Evolutionary conservation across 2,329 filamentous ascomycete genomes (phyloP).

Genomic region (Beauveria asiatica): DNA sequence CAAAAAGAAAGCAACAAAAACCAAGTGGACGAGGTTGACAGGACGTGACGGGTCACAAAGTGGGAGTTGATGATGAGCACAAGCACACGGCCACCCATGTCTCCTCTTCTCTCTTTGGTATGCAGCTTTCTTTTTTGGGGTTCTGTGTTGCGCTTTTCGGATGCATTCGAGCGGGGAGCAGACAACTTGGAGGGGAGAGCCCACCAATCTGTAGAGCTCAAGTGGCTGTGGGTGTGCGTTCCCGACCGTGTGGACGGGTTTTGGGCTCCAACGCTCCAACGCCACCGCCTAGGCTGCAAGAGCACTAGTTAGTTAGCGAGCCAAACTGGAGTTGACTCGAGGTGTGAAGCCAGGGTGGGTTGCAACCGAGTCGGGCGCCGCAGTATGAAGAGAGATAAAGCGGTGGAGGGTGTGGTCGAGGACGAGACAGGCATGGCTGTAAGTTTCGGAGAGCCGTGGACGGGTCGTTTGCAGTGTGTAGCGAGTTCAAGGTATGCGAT

Average conservation of each 20-base stretch:
- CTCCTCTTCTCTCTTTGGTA: conserved; percentile 11
- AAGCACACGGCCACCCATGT: conserved; percentile 1
- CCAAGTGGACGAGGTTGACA: background rate
- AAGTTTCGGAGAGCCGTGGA: background rate
- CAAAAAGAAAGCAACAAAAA: background rate
- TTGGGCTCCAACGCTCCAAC: conserved; percentile 10
- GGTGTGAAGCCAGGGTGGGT: background rate
- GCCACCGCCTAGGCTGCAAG: conserved; percentile 5
- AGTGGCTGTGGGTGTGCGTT: conserved; percentile 3
- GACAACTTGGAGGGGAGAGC: conserved; percentile 7
- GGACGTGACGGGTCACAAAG: background rate
- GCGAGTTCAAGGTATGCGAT: background rate
- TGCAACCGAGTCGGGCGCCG: conserved; percentile 5
- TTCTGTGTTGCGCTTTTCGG: conserved; percentile 12
- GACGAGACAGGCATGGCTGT: background rate
- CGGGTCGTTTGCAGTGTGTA: background rate
- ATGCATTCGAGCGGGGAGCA: conserved; percentile 6
- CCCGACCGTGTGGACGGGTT: conserved; percentile 11
- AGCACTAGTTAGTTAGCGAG: background rate
- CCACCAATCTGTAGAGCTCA: conserved; percentile 2
- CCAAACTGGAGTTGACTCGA: conserved; percentile 2
- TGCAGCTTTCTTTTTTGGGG: conserved; percentile 11
- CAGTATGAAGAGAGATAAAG: background rate
- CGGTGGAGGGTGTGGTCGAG: background rate
- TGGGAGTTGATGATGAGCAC: background rate